Evolutionary conservation across 345 rosid species (phyloP), one percentile per base, ranked within the genome.

Genomic region (Citrus australasica): DNA sequence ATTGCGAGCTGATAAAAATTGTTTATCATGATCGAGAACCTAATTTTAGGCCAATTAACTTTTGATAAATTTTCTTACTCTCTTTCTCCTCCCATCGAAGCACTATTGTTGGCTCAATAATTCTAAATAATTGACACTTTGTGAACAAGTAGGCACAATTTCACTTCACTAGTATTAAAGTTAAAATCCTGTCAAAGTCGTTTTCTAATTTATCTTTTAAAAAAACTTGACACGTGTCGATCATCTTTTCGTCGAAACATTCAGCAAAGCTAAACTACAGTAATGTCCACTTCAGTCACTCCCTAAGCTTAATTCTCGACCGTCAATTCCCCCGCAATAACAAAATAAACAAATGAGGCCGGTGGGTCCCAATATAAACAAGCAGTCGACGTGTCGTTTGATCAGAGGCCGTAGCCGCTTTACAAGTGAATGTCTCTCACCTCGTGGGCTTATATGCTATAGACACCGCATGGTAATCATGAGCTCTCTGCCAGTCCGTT

Each of bases 331-430:
- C 14, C 5, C 51, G 5, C 51, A 3, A 2, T 46, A 46, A 46
- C 17, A 46, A 46, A 46, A 46, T 46, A 46, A 46, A 46, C 9
- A 56, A 32, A 16, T 6, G 38, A 7, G 30, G 32, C 3, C 2
- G 7, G 7, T 42, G 78, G 70, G 10, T 69, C 69, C 53, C 7
- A 6, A 5, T 40, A 16, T 5, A 1, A 5, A 28, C 22, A 28
- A 5, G 0, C 19, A 1, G n/a, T 73, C 78, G 32, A 76, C 73
- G 83, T 83, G 88, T 83, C 86, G n/a, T 9, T 73, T 35, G 25
- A 65, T 64, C 59, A 79, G 55, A 53, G 79, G 84, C 80, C 67
- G 9, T 35, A 9, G 0, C 53, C 53, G 19, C 59, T 66, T 16
- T 61, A 6, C n/a, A 72, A 67, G 40, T 37, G 4, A 7, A 37